Evolutionary conservation across 495 filamentous ascomycete species (phyloP).

Genomic region (Aspergillus baeticus): DNA sequence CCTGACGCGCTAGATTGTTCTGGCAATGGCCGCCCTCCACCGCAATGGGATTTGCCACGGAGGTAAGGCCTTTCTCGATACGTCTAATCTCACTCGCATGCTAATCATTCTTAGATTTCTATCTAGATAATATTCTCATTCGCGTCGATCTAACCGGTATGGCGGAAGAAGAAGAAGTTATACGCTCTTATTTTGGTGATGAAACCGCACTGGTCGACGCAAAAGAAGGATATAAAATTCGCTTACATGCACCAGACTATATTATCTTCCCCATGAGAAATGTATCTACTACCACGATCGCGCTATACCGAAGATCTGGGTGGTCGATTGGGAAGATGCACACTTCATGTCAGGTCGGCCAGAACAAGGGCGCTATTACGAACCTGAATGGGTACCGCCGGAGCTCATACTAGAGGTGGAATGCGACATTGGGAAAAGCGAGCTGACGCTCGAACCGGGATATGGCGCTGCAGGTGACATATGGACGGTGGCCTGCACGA

Average conservation of each 20-base stretch:
- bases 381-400: neutral
- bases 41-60: neutral
- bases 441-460: neutral
- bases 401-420: neutral
- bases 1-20: neutral
- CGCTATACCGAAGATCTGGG: neutral
- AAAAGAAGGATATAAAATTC: neutral
- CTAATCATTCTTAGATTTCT: neutral
- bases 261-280: neutral
- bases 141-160: neutral
- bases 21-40: neutral
- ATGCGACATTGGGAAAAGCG: neutral
- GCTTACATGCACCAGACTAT: neutral
- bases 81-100: neutral
- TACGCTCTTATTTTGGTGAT: neutral
- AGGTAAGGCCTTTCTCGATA: neutral
- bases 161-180: neutral
- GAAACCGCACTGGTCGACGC: neutral
- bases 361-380: neutral
- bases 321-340: neutral
- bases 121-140: neutral
- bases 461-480: neutral
- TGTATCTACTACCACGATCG: neutral
- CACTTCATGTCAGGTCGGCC: neutral
- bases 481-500: neutral